Conservation (phyloP, 257 asterid genomes). For the Jasminum sambac region DNA sequence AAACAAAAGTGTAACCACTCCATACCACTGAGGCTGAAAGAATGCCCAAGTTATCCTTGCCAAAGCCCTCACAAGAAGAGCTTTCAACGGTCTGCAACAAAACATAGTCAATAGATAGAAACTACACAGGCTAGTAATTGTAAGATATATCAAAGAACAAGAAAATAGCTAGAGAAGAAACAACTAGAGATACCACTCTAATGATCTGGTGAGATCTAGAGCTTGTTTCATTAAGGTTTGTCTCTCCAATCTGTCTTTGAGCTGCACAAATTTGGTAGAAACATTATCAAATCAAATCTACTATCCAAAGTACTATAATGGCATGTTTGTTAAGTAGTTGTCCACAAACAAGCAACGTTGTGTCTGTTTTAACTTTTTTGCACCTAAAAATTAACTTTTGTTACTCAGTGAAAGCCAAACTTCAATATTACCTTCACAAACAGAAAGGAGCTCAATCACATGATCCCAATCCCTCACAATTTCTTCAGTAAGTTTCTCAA, state of each 20-base stretch:
- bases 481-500: slow-evolving; percentile 92
- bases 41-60: slow-evolving; percentile 67
- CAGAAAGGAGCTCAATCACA: slow-evolving; percentile 68
- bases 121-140: neutral
- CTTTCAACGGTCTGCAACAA: slow-evolving; percentile 85
- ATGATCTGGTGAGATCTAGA: slow-evolving; percentile 98
- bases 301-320: neutral
- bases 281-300: neutral
- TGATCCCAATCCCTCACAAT: slow-evolving; percentile 76
- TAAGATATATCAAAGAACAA: neutral
- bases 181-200: slow-evolving; percentile 60
- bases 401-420: no score
- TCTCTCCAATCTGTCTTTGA: slow-evolving; percentile 95
- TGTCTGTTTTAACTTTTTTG: no score
- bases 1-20: slow-evolving; percentile 11
- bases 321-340: neutral
- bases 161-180: neutral
- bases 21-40: slow-evolving; percentile 89
- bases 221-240: slow-evolving; percentile 83
- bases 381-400: no score
- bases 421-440: slow-evolving; percentile 68
- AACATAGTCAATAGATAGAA: slow-evolving; percentile 20
- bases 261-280: slow-evolving; percentile 47
- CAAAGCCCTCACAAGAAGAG: slow-evolving; percentile 64
- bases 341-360: no score